phyloP scores from a whole-genome alignment of 768 basidiomycete species.

The Hydnomerulius pinastri region DNA sequence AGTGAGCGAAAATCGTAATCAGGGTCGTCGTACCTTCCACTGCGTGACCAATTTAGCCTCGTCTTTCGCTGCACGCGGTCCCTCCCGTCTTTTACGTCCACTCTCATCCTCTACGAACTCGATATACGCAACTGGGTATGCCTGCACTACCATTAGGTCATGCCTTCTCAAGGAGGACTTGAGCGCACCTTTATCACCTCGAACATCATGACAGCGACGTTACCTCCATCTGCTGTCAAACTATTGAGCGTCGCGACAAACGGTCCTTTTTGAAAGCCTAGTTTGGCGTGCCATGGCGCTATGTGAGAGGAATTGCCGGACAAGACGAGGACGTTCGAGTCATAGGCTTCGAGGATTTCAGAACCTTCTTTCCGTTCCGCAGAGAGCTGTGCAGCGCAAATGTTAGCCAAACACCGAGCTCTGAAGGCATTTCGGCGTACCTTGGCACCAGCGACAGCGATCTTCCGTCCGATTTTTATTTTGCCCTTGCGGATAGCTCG shows the following conservation, averaged over 20 bases:
- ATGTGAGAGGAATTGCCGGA: slow-evolving; percentile 86
- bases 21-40: slow-evolving; percentile 63
- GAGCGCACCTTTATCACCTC: slow-evolving; percentile 60
- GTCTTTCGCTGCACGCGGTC: slow-evolving; percentile 71
- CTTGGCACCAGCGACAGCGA: slow-evolving; percentile 76
- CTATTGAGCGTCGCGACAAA: slow-evolving; percentile 78
- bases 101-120: slow-evolving; percentile 57
- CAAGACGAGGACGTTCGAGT: slow-evolving; percentile 63
- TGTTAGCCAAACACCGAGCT: background rate
- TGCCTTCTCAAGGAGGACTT: background rate
- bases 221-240: slow-evolving; percentile 80
- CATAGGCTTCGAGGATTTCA: slow-evolving; percentile 82
- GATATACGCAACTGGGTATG: slow-evolving; percentile 78
- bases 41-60: slow-evolving; percentile 58
- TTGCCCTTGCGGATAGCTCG: slow-evolving; percentile 67
- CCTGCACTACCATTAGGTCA: slow-evolving; percentile 36
- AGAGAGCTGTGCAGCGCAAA: slow-evolving; percentile 49
- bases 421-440: slow-evolving; percentile 44
- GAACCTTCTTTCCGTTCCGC: slow-evolving; percentile 73
- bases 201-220: slow-evolving; percentile 72
- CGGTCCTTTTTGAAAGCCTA: slow-evolving; percentile 72
- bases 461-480: slow-evolving; percentile 79
- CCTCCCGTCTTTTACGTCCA: slow-evolving; percentile 51
- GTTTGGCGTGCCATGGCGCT: slow-evolving; percentile 83
- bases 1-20: background rate